phyloP scores from a whole-genome alignment of 352 stramenopile genomes.

The Phytophthora tentaculata region DNA sequence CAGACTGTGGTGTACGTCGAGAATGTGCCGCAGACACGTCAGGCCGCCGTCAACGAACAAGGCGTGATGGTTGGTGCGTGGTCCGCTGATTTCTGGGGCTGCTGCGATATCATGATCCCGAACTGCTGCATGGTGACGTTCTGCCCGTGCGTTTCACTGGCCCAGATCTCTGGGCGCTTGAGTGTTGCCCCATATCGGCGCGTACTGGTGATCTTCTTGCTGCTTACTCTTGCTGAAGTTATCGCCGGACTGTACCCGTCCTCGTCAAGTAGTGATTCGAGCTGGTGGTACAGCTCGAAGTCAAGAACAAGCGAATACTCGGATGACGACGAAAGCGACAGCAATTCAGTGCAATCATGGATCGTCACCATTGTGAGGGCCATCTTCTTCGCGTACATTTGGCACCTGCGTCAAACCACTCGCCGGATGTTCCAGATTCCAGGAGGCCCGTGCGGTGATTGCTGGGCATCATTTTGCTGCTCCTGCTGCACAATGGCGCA shows the following conservation, averaged over 20 bases:
- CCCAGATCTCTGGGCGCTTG: slow-evolving; percentile 51
- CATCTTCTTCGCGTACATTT: slow-evolving; percentile 39
- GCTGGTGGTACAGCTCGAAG: slow-evolving; percentile 6
- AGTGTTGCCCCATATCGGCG: slow-evolving; percentile 37
- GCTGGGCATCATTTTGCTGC: slow-evolving; percentile 36
- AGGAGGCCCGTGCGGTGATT: slow-evolving; percentile 33
- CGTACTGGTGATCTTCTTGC: slow-evolving; percentile 35
- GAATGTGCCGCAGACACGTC: slow-evolving; percentile 5
- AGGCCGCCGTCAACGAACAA: slow-evolving; percentile 13
- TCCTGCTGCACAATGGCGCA: slow-evolving; percentile 50
- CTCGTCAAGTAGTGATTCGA: slow-evolving; percentile 1
- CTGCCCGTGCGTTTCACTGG: slow-evolving; percentile 59
- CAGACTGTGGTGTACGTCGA: slow-evolving; percentile 29
- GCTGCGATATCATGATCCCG: slow-evolving; percentile 44
- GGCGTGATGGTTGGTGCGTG: slow-evolving; percentile 32
- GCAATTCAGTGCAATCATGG: slow-evolving; percentile 28
- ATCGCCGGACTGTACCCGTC: slow-evolving; percentile 28
- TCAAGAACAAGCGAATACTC: slow-evolving; percentile 3
- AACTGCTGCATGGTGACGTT: slow-evolving; percentile 57
- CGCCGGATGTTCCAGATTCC: slow-evolving; percentile 40
- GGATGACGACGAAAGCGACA: slow-evolving; percentile 13
- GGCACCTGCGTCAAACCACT: slow-evolving; percentile 49
- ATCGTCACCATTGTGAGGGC: slow-evolving; percentile 33
- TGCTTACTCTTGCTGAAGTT: slow-evolving; percentile 41
- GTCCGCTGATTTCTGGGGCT: slow-evolving; percentile 48